Evolutionary conservation across 2,329 filamentous ascomycete genomes (phyloP).

Genomic region (Alternaria brassicicola): DNA sequence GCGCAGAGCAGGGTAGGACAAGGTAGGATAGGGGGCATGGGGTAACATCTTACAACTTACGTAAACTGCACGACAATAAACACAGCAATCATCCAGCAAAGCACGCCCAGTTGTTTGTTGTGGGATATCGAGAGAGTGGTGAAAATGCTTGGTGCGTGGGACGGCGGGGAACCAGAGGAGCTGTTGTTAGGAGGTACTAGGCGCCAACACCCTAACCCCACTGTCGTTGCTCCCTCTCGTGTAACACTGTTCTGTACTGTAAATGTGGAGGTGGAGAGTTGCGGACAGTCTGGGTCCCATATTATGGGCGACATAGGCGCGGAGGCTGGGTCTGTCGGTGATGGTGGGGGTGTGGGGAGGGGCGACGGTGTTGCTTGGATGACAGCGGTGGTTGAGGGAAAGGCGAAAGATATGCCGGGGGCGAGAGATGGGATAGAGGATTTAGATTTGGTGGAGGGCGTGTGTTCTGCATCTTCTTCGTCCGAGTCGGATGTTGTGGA

Average conservation of each 20-base stretch:
- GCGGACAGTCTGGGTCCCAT: not conserved
- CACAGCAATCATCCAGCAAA: not conserved
- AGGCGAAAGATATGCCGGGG: not conserved
- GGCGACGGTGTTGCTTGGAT: not conserved
- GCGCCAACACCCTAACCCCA: not conserved
- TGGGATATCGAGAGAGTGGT: too few species aligned
- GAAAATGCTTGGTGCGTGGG: too few species aligned
- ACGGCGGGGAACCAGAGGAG: too few species aligned
- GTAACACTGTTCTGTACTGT: rapidly evolving
- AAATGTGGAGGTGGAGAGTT: rapidly evolving
- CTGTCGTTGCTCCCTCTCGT: rapidly evolving
- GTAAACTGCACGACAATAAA: not conserved
- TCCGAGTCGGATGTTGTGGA: rapidly evolving
- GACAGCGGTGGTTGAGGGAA: not conserved
- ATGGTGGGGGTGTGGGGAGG: not conserved
- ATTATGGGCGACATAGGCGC: not conserved
- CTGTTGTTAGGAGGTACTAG: too few species aligned
- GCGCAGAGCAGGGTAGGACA: too few species aligned
- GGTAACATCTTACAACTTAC: too few species aligned
- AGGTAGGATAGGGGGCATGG: too few species aligned
- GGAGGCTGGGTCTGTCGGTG: not conserved
- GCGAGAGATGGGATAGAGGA: not conserved
- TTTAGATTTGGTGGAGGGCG: not conserved
- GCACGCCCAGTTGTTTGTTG: too few species aligned
- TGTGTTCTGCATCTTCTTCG: too few species aligned